phyloP scores from a whole-genome alignment of 2,329 filamentous ascomycete genomes.

The Sarocladium oryzae region DNA sequence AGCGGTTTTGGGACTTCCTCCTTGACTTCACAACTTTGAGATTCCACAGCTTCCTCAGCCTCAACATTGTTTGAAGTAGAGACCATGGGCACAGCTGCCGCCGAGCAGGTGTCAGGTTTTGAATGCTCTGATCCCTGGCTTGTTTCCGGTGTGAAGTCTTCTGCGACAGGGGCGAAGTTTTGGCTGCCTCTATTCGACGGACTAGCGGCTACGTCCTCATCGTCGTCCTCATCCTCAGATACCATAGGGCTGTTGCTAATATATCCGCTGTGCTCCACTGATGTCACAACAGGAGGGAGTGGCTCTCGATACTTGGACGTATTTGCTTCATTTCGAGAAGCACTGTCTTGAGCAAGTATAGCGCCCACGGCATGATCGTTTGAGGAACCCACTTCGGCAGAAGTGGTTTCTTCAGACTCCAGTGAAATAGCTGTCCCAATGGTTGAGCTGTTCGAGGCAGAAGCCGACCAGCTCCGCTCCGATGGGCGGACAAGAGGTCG shows the following conservation, averaged over 20 bases:
- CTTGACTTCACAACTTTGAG: background rate
- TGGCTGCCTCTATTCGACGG: background rate
- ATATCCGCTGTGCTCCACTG: slow-evolving; percentile 60
- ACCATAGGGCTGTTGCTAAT: slow-evolving; percentile 45
- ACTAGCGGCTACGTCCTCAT: background rate
- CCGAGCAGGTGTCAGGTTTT: too few relatives aligned
- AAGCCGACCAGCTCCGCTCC: slow-evolving; percentile 27
- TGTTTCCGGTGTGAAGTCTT: slow-evolving; percentile 11
- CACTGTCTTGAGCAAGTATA: slow-evolving; percentile 48
- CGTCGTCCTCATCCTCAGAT: slow-evolving; percentile 24
- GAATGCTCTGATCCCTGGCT: background rate
- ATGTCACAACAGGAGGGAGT: slow-evolving; percentile 63
- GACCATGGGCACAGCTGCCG: background rate
- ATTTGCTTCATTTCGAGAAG: slow-evolving; percentile 46
- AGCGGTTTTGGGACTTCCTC: background rate
- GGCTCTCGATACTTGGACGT: slow-evolving; percentile 56
- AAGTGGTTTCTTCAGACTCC: background rate
- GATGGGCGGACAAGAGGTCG: slow-evolving; percentile 51
- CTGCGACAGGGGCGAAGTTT: background rate
- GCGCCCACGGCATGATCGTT: slow-evolving; percentile 54
- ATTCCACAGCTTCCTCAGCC: background rate
- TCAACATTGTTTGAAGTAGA: background rate
- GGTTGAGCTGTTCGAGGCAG: slow-evolving; percentile 22
- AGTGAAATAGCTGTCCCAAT: background rate
- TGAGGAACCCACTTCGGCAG: slow-evolving; percentile 39